These are phyloP conservation scores for Debaryomyces udenii DNA, from an alignment of 1,139 yeast genomes.

Conservation along the genomic window DNA sequence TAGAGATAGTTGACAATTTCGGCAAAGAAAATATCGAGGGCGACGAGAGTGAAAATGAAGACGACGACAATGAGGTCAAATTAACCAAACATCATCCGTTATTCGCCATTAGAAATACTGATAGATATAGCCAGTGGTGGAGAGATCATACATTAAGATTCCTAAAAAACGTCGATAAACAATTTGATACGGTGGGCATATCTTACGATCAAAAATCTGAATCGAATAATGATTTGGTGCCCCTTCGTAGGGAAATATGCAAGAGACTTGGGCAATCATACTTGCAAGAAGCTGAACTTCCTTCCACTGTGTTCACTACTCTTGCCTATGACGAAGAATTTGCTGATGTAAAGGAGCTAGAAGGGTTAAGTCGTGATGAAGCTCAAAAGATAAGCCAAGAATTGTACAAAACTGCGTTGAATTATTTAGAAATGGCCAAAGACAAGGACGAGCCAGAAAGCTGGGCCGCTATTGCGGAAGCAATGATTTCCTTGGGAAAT, in stretches of 20 bases:
- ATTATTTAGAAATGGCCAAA: conserved; percentile 59
- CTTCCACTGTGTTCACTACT: conserved; percentile 56
- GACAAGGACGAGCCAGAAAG: conserved; percentile 76
- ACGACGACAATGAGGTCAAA: conserved; percentile 30
- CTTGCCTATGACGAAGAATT: conserved; percentile 61
- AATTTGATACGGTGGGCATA: conserved; percentile 15
- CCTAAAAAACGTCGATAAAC: conserved; percentile 37
- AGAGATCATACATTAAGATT: conserved; percentile 53
- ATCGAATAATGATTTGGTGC: conserved; percentile 14
- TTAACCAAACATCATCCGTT: conserved; percentile 58
- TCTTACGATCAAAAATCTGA: conserved; percentile 15
- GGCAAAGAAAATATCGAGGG: conserved; percentile 56
- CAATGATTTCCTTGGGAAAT: conserved; percentile 77
- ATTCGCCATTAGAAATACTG: conserved; percentile 38
- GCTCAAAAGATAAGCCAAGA: conserved; percentile 56
- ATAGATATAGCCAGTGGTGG: conserved; percentile 57
- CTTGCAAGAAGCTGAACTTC: conserved; percentile 64
- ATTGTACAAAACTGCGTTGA: conserved; percentile 57
- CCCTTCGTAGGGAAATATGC: conserved; percentile 41
- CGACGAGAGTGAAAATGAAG: conserved; percentile 29
- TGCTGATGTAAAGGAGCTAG: conserved; percentile 40
- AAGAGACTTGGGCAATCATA: conserved; percentile 62
- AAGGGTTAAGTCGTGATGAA: conserved; percentile 42
- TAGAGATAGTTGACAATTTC: conserved; percentile 67
- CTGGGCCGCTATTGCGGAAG: conserved; percentile 86